Evolutionary conservation across 108 stramenopile genomes (phyloP).

Genomic region (Ochromonas danica): DNA sequence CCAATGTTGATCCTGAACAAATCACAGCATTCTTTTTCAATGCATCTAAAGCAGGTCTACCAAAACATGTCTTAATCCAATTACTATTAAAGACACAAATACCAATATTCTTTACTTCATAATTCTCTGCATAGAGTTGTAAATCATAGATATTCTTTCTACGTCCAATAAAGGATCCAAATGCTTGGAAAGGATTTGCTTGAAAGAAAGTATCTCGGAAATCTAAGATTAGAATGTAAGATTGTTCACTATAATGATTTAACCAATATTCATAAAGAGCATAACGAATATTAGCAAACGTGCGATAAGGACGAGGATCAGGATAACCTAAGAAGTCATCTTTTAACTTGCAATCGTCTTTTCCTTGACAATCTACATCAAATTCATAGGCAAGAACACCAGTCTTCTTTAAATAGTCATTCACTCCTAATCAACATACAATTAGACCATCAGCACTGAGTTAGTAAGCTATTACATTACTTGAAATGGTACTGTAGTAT

Average conservation of each 20-base stretch:
- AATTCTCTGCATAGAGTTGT: slow-evolving; percentile 34
- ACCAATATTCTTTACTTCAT: slow-evolving; percentile 35
- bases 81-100: slow-evolving; percentile 33
- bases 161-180: not conserved
- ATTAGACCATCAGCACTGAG: no score
- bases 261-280: slow-evolving; percentile 37
- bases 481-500: no score
- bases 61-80: slow-evolving; percentile 32
- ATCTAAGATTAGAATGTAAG: slow-evolving; percentile 34
- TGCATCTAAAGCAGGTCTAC: slow-evolving; percentile 21
- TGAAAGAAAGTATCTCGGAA: slow-evolving; percentile 44
- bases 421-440: no score
- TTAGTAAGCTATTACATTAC: no score
- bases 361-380: slow-evolving; percentile 21
- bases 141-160: slow-evolving; percentile 22
- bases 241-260: not conserved
- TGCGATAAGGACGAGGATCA: slow-evolving; percentile 5
- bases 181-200: slow-evolving; percentile 17
- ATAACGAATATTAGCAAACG: slow-evolving; percentile 28
- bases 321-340: slow-evolving; percentile 25
- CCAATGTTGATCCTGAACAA: slow-evolving; percentile 38
- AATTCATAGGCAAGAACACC: slow-evolving; percentile 35
- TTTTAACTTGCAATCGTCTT: slow-evolving; percentile 22
- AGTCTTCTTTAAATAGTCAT: slow-evolving; percentile 26
- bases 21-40: slow-evolving; percentile 30